Percentiles rank a stretch among this genome's conserved stretches.
Evolutionary conservation across 2,329 filamentous ascomycete species (phyloP).

Genomic region (Sporothrix brunneoviolacea): DNA sequence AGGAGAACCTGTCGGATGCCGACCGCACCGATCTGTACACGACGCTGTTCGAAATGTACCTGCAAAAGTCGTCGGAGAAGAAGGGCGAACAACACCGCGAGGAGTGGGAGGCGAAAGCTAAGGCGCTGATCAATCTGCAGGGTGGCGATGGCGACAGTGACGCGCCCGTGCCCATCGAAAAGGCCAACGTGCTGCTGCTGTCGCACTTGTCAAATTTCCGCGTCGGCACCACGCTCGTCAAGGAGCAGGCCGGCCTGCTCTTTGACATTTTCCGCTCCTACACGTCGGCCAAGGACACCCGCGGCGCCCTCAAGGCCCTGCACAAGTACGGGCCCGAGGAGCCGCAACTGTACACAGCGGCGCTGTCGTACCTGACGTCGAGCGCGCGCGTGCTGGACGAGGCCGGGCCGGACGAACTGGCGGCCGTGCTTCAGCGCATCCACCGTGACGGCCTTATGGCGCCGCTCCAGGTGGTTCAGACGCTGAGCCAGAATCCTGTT

Average conservation of each 20-base stretch:
- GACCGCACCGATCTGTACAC: constrained; percentile 86
- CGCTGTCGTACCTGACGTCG: constrained; percentile 87
- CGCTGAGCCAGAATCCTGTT: constrained; percentile 60
- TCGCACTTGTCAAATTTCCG: constrained; percentile 87
- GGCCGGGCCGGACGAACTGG: constrained; percentile 74
- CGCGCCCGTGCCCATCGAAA: constrained; percentile 78
- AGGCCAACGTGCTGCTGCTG: constrained; percentile 85
- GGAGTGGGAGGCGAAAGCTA: constrained; percentile 86
- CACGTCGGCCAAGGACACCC: constrained; percentile 84
- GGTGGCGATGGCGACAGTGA: constrained; percentile 55
- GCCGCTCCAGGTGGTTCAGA: constrained; percentile 92
- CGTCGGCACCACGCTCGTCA: constrained; percentile 85
- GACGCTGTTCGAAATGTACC: constrained; percentile 95
- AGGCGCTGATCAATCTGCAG: constrained; percentile 58
- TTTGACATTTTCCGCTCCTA: constrained; percentile 97
- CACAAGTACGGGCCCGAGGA: constrained; percentile 88
- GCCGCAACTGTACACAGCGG: constrained; percentile 85
- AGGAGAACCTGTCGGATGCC: constrained; percentile 57
- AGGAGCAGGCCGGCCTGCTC: constrained; percentile 83
- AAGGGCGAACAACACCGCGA: constrained; percentile 60
- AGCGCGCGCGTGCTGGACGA: constrained; percentile 75
- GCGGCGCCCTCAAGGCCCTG: constrained; percentile 81
- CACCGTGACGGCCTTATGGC: constrained; percentile 90
- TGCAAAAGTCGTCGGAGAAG: constrained; percentile 76
- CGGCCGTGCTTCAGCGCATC: constrained; percentile 74